Conservation (phyloP, 345 rosid species). For the Linum trigynum region DNA sequence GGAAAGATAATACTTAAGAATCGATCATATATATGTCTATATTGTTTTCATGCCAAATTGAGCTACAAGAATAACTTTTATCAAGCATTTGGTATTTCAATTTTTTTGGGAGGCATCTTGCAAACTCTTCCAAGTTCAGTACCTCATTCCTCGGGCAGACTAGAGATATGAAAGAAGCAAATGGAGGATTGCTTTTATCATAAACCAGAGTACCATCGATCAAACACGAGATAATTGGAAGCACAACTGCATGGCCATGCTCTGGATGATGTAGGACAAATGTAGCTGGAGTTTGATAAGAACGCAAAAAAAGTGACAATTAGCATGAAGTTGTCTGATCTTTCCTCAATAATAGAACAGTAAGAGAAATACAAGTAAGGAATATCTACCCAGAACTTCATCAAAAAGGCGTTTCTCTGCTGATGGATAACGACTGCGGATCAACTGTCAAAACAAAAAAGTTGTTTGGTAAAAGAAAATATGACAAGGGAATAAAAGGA, state of each 20-base stretch:
- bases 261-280: constrained; percentile 98
- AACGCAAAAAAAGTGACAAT: constrained; percentile 12
- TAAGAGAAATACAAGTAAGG: constrained; percentile 11
- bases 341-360: background rate
- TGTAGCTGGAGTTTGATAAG: constrained; percentile 47
- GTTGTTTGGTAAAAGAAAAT: constrained; percentile 15
- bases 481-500: background rate
- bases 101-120: background rate
- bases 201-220: constrained; percentile 82
- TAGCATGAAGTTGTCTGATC: background rate
- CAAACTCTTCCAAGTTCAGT: constrained; percentile 11
- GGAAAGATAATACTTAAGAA: background rate
- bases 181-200: constrained; percentile 64
- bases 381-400: constrained; percentile 72
- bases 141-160: constrained; percentile 84
- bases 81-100: background rate
- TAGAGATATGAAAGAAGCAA: constrained; percentile 88
- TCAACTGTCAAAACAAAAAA: constrained; percentile 45
- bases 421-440: constrained; percentile 78
- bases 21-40: background rate
- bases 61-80: background rate
- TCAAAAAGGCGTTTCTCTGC: constrained; percentile 71
- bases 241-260: constrained; percentile 91
- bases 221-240: constrained; percentile 86
- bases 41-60: background rate